A percentile compares a stretch with the other conserved stretches of the same genome.
These are phyloP conservation scores for Cryoendolithus antarcticus DNA, from an alignment of 2,329 filamentous ascomycete species.

Conservation along the genomic window DNA sequence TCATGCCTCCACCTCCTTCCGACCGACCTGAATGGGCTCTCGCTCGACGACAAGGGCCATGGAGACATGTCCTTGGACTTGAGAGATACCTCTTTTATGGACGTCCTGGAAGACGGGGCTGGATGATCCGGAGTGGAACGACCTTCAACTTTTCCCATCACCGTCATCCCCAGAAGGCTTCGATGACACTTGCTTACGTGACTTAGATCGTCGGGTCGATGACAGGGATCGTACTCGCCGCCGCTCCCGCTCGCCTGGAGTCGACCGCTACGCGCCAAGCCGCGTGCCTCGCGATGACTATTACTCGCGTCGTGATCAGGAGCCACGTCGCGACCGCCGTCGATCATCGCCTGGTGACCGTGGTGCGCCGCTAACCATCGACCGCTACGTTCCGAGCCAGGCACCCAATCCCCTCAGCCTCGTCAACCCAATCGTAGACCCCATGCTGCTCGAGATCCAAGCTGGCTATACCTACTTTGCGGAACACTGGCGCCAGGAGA, in stretches of 20 bases:
- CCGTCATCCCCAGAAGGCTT: too few species aligned
- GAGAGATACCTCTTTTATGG: too few species aligned
- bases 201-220: slow-evolving; percentile 23
- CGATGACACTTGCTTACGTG: slow-evolving; percentile 5
- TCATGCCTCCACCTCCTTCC: too few species aligned
- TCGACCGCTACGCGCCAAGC: slow-evolving; percentile 68
- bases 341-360: slow-evolving; percentile 36
- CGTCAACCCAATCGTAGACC: slow-evolving; percentile 59
- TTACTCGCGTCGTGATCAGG: slow-evolving; percentile 47
- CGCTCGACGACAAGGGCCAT: too few species aligned
- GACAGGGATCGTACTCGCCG: slow-evolving; percentile 38
- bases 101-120: too few species aligned
- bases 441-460: slow-evolving; percentile 61
- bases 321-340: slow-evolving; percentile 46
- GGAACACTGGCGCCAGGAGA: slow-evolving; percentile 76
- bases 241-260: slow-evolving; percentile 58
- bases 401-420: slow-evolving; percentile 29
- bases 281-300: slow-evolving; percentile 56
- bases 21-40: too few species aligned
- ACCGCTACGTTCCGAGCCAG: slow-evolving; percentile 72
- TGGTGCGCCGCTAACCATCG: slow-evolving; percentile 50
- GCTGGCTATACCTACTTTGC: slow-evolving; percentile 78
- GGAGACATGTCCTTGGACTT: too few species aligned
- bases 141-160: too few species aligned
- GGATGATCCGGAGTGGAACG: too few species aligned